phyloP scores from a whole-genome alignment of 2,329 filamentous ascomycete species.

The Clarireedia paspali region DNA sequence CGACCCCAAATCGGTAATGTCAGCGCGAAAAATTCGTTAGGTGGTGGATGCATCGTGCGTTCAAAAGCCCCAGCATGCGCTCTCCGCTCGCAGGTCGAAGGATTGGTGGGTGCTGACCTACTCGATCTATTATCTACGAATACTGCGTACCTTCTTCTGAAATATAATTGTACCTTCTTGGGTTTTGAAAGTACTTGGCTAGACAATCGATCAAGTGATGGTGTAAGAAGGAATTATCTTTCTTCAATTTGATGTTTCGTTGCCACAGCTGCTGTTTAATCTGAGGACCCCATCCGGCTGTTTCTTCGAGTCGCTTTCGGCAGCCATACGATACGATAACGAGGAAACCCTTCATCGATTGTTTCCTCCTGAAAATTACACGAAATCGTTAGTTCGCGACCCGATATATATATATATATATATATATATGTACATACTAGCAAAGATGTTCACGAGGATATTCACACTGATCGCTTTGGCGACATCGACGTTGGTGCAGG shows the following conservation, averaged over 20 bases:
- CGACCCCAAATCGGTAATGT: too few relatives aligned
- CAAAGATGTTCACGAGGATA: constrained; percentile 2
- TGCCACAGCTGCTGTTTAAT: neutral
- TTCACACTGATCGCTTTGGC: neutral
- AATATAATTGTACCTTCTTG: neutral
- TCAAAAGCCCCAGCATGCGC: too few relatives aligned
- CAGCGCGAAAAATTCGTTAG: too few relatives aligned
- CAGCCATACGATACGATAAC: too few relatives aligned
- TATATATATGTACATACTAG: neutral
- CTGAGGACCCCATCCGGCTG: neutral
- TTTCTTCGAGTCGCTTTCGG: too few relatives aligned
- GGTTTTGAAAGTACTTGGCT: neutral
- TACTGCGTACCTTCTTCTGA: too few relatives aligned
- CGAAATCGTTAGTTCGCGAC: neutral
- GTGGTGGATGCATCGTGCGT: too few relatives aligned
- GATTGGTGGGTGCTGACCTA: too few relatives aligned
- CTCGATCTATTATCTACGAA: too few relatives aligned
- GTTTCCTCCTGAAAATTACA: neutral
- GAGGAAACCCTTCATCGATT: neutral
- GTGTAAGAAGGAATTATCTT: neutral
- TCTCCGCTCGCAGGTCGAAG: too few relatives aligned
- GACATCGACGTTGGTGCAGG: constrained; percentile 26
- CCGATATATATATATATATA: too few relatives aligned
- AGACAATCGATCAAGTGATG: neutral
- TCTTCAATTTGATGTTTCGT: neutral